Percentiles rank a stretch among this genome's conserved stretches.
Evolutionary conservation across 129 eudicot species (phyloP).

Genomic region (Lactuca saligna): DNA sequence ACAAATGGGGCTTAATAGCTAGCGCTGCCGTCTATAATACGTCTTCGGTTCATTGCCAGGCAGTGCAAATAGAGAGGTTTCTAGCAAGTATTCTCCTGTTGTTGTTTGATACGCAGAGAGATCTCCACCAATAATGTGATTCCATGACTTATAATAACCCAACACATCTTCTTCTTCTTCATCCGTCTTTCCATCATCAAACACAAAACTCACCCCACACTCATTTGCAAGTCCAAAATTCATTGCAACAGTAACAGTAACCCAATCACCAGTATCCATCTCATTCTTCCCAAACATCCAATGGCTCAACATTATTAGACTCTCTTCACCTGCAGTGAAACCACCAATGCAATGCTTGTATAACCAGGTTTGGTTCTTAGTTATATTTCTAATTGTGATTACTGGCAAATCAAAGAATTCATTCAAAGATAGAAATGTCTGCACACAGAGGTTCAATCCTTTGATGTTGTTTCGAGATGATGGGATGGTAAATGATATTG

Average conservation of each 20-base stretch:
- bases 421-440: too few species aligned
- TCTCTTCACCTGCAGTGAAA: neutral
- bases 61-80: neutral
- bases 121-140: neutral
- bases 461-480: too few species aligned
- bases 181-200: neutral
- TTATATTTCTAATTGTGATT: neutral
- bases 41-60: too few species aligned
- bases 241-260: neutral
- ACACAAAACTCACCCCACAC: constrained; percentile 8
- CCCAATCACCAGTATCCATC: constrained; percentile 1
- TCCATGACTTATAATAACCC: too few species aligned
- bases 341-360: neutral
- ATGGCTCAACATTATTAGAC: constrained; percentile 8
- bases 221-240: neutral
- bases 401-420: too few species aligned
- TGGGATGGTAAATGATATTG: too few species aligned
- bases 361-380: constrained; percentile 15
- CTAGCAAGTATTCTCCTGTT: constrained; percentile 12
- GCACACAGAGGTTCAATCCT: too few species aligned
- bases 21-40: too few species aligned
- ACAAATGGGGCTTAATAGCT: too few species aligned
- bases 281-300: constrained; percentile 25
- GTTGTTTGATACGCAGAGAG: constrained; percentile 11
- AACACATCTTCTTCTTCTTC: too few species aligned